These are phyloP conservation scores for Pseudogymnoascus sp. DNA, from an alignment of 2,329 filamentous ascomycete species.

Conservation along the genomic window DNA sequence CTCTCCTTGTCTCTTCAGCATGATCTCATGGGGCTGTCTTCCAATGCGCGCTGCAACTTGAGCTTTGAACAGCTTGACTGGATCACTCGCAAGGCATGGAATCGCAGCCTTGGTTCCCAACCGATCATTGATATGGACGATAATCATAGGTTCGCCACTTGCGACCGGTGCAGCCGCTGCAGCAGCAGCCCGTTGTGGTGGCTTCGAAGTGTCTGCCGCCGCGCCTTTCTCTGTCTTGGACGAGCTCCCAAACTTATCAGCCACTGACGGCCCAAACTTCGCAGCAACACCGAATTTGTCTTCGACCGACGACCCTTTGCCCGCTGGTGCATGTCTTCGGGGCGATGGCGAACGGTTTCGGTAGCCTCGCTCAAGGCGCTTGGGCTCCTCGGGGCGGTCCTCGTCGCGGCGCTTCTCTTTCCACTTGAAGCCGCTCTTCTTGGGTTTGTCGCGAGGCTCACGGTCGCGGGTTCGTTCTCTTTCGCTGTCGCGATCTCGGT, in stretches of 20 bases:
- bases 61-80: conserved; percentile 79
- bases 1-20: conserved; percentile 86
- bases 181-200: conserved; percentile 19
- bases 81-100: conserved; percentile 78
- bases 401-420: conserved; percentile 47
- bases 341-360: conserved; percentile 35
- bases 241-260: conserved; percentile 13
- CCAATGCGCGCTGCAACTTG: conserved; percentile 87
- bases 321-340: conserved; percentile 25
- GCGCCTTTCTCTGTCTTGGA: conserved; percentile 13
- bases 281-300: conserved; percentile 27
- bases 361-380: conserved; percentile 47
- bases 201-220: conserved; percentile 9
- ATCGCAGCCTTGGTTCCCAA: conserved; percentile 92
- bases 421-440: conserved; percentile 46
- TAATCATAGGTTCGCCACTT: conserved; percentile 71
- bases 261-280: conserved; percentile 21
- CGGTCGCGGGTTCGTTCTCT: conserved; percentile 17
- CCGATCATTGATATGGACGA: conserved; percentile 91
- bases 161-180: conserved; percentile 21
- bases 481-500: conserved; percentile 30
- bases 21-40: conserved; percentile 80
- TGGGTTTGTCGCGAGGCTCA: conserved; percentile 20
- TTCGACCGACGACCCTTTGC: conserved; percentile 22
- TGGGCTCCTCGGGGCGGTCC: conserved; percentile 37